Conservation (phyloP, 768 basidiomycete species). For the Tricholoma hemisulphureum region DNA sequence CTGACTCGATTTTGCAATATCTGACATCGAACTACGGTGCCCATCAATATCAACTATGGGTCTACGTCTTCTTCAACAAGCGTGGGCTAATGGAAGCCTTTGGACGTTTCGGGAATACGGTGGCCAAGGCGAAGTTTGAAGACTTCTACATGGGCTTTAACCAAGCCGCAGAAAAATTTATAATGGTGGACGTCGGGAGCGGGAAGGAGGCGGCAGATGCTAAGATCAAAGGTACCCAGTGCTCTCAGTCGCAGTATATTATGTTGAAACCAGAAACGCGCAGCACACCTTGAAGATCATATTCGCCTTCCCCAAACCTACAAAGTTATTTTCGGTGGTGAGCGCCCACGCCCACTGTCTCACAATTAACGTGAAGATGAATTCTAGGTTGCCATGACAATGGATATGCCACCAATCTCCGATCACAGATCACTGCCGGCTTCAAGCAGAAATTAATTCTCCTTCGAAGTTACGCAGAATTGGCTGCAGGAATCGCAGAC, state of each 20-base stretch:
- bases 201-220: slow-evolving; percentile 75
- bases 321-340: slow-evolving; percentile 69
- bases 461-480: slow-evolving; percentile 59
- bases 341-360: slow-evolving; percentile 14
- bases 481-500: slow-evolving; percentile 58
- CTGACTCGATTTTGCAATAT: slow-evolving; percentile 38
- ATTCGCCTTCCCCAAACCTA: slow-evolving; percentile 61
- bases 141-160: slow-evolving; percentile 71
- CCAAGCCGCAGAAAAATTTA: slow-evolving; percentile 63
- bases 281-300: slow-evolving; percentile 59
- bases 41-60: slow-evolving; percentile 54
- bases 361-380: background rate
- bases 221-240: slow-evolving; percentile 62
- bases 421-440: slow-evolving; percentile 63
- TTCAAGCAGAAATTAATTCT: slow-evolving; percentile 63
- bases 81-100: slow-evolving; percentile 56
- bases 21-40: slow-evolving; percentile 33
- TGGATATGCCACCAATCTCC: slow-evolving; percentile 64
- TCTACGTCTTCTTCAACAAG: slow-evolving; percentile 64
- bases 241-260: background rate
- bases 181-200: slow-evolving; percentile 67
- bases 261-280: slow-evolving; percentile 6
- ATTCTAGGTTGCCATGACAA: slow-evolving; percentile 66
- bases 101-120: slow-evolving; percentile 34
- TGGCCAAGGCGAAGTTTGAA: slow-evolving; percentile 48